Evolutionary conservation across 495 filamentous ascomycete species (phyloP).

Genomic region (Tetracladium marchalianum): DNA sequence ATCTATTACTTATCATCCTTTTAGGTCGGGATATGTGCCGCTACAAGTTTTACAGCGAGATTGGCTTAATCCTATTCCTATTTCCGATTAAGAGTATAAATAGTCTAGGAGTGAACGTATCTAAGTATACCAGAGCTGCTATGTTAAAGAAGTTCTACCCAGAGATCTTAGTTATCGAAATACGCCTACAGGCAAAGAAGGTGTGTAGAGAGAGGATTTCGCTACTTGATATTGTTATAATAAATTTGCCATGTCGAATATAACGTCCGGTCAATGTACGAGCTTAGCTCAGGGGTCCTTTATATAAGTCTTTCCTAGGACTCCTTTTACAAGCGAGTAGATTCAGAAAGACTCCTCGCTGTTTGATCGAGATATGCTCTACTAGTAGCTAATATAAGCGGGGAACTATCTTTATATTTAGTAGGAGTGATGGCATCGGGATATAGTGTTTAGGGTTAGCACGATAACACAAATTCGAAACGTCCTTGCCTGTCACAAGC

Average conservation of each 20-base stretch:
- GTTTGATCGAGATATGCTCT: slow-evolving; percentile 24
- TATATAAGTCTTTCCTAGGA: slow-evolving; percentile 22
- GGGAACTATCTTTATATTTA: slow-evolving; percentile 19
- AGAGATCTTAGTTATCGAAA: slow-evolving; percentile 42
- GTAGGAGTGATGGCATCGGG: slow-evolving; percentile 17
- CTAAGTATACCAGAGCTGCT: slow-evolving; percentile 22
- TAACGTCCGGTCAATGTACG: slow-evolving; percentile 25
- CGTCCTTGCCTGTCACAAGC: slow-evolving; percentile 10
- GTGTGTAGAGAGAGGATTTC: slow-evolving; percentile 24
- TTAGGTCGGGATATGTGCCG: slow-evolving; percentile 13
- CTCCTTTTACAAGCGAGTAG: slow-evolving; percentile 15
- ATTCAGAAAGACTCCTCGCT: slow-evolving; percentile 12
- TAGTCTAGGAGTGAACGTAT: slow-evolving; percentile 31
- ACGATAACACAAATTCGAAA: background rate
- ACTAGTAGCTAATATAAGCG: slow-evolving; percentile 24
- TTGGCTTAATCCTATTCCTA: slow-evolving; percentile 19
- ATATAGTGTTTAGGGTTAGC: slow-evolving; percentile 13
- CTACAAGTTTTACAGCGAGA: slow-evolving; percentile 19
- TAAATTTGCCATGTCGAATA: slow-evolving; percentile 37
- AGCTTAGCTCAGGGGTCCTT: slow-evolving; percentile 18
- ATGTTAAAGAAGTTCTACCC: slow-evolving; percentile 32
- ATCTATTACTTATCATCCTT: slow-evolving; percentile 19
- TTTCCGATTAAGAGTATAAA: slow-evolving; percentile 23
- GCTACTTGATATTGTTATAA: slow-evolving; percentile 28
- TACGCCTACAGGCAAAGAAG: slow-evolving; percentile 35